These are phyloP conservation scores for Sisymbrium irio DNA, from an alignment of 345 rosid species.

Conservation along the genomic window DNA sequence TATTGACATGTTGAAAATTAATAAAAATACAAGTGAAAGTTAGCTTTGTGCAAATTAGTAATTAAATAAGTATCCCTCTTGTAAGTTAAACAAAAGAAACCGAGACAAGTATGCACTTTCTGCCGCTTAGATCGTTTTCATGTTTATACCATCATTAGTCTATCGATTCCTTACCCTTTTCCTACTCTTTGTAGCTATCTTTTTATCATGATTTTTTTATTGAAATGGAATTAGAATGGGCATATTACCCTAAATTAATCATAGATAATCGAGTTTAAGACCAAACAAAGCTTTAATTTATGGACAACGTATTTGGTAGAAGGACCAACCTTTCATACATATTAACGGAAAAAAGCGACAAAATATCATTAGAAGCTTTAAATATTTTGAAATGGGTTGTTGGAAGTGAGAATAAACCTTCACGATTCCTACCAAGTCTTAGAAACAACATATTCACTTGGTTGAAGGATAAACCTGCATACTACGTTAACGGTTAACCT, in stretches of 20 bases:
- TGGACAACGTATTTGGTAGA: background rate
- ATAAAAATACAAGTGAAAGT: background rate
- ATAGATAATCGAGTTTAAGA: conserved; percentile 11
- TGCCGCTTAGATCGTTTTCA: conserved; percentile 29
- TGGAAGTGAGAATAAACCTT: conserved; percentile 27
- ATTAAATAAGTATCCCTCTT: background rate
- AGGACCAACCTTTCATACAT: conserved; percentile 13
- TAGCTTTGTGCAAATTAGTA: conserved; percentile 1
- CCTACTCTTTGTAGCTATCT: conserved; percentile 7
- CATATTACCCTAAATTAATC: conserved; percentile 20
- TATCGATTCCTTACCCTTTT: conserved; percentile 13
- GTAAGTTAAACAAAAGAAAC: conserved; percentile 2
- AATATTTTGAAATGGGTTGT: background rate
- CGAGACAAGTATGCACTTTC: conserved; percentile 11
- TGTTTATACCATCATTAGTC: conserved; percentile 23
- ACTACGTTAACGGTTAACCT: background rate
- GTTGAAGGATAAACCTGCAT: conserved; percentile 1
- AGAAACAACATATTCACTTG: conserved; percentile 4
- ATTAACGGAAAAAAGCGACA: conserved; percentile 7
- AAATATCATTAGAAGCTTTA: conserved; percentile 18
- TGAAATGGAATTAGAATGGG: conserved; percentile 1
- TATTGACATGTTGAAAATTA: background rate
- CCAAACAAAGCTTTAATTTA: conserved; percentile 12
- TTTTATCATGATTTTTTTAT: background rate
- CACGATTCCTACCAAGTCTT: conserved; percentile 17